Base-by-base conservation (phyloP, 306 rosid species). In the Dalbergia cochinchinensis region DNA sequence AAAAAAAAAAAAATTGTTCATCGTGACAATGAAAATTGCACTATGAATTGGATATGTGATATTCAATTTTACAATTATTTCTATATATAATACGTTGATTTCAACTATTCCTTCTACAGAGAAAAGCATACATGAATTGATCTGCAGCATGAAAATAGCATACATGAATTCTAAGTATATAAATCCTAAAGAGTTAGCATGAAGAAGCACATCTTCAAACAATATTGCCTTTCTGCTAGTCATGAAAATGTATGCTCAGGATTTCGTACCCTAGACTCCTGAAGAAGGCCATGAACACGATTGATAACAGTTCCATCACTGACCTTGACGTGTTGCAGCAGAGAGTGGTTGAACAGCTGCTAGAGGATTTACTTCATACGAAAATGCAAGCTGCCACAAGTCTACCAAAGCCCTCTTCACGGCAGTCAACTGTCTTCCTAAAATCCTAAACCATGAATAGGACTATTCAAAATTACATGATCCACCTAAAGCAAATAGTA, bases 371-470 rank as follows among this genome's bases (percentile, higher is more conserved):
- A 95, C 94, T 76, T 92, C 93, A 81, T 93, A 90, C 0, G 99
- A 93, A 87, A 93, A 95, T 16, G 97, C 97, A 73, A 95, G 99
- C 81, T 88, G 85, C 99, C 98, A 91, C 60, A 91, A 62, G 78
- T 93, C 97, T 11, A 85, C 82, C 81, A 90, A 39, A 50, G 89
- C 99, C 53, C 79, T 91, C 85, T 84, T 93, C 50, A 80, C 16
- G 0, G 85, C 73, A 9, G 45, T 35, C 65, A 80, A 84, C 76
- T 85, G 94, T 83, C 80, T 84, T 67, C 78, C 78, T 55, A 85
- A 71, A 75, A 74, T 47, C 86, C 98, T 94, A 86, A 68, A 68
- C 37, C 51, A 77, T 45, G 73, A 63, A 60, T 12, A 84, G 7
- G 13, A 9, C 55, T 20, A 54, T 69, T 80, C 71, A 77, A 65